Percentiles rank a stretch among this genome's conserved stretches.
These are phyloP conservation scores for Globisporangium megalacanthum DNA, from an alignment of 352 stramenopile species.

Conservation along the genomic window DNA sequence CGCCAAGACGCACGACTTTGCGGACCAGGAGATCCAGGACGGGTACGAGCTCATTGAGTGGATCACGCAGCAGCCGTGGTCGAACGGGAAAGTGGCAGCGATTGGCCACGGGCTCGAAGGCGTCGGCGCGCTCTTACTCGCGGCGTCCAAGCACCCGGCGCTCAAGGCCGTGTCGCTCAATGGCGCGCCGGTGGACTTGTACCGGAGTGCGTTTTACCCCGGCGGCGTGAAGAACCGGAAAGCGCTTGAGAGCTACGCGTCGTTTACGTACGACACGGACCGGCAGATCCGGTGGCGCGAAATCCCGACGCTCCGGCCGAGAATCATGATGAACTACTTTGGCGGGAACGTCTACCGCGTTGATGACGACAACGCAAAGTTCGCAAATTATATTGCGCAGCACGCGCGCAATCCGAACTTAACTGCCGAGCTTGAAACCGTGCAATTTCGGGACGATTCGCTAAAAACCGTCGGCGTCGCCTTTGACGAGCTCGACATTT, in stretches of 20 bases:
- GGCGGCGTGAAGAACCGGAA: conserved; percentile 75
- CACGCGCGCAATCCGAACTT: conserved; percentile 63
- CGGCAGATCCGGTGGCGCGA: conserved; percentile 64
- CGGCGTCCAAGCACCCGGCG: conserved; percentile 51
- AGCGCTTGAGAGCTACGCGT: conserved; percentile 51
- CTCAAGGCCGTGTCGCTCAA: conserved; percentile 74
- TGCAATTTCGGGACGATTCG: conserved; percentile 64
- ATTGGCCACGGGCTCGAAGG: conserved; percentile 75
- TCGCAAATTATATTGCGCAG: conserved; percentile 56
- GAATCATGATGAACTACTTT: conserved; percentile 84
- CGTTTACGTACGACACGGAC: conserved; percentile 74
- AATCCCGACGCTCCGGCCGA: conserved; percentile 70
- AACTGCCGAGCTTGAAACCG: conserved; percentile 33
- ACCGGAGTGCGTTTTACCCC: conserved; percentile 65
- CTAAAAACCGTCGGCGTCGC: conserved; percentile 36
- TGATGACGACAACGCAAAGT: conserved; percentile 58
- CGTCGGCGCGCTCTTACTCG: conserved; percentile 55
- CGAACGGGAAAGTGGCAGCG: conserved; percentile 65
- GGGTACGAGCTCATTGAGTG: conserved; percentile 76
- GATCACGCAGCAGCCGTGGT: conserved; percentile 76
- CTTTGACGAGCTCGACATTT: conserved; percentile 41
- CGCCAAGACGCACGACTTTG: conserved; percentile 65
- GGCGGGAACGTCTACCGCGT: conserved; percentile 80
- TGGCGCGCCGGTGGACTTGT: conserved; percentile 63
- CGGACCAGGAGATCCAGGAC: conserved; percentile 62